phyloP scores from a whole-genome alignment of 257 asterid species.

The Forsythia suspensa region DNA sequence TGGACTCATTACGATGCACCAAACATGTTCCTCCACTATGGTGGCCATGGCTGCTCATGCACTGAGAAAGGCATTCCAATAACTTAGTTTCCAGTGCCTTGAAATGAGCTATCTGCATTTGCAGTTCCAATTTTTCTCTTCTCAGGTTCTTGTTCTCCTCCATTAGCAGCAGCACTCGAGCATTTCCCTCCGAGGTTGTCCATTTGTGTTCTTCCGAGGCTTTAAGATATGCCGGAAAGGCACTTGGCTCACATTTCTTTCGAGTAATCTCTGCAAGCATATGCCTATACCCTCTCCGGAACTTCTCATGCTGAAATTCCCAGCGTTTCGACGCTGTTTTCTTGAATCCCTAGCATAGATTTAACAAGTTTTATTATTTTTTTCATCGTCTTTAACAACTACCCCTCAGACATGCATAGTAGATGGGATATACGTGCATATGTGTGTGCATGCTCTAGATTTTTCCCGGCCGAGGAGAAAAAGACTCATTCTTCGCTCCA shows the following conservation, averaged over 20 bases:
- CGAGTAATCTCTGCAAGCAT: conserved; percentile 49
- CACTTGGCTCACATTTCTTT: conserved; percentile 54
- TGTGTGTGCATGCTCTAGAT: background rate
- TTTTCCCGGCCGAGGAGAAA: background rate
- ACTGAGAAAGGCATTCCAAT: conserved; percentile 21
- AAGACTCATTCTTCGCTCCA: background rate
- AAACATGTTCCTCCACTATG: background rate
- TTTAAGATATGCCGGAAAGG: conserved; percentile 49
- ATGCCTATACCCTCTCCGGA: conserved; percentile 45
- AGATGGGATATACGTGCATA: no score
- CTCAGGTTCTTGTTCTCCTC: conserved; percentile 56
- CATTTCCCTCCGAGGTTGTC: background rate
- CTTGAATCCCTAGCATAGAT: conserved; percentile 50
- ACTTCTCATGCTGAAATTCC: conserved; percentile 69
- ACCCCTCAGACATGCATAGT: background rate
- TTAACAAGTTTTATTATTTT: background rate
- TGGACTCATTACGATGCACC: background rate
- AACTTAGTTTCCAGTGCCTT: conserved; percentile 39
- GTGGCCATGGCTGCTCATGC: conserved; percentile 14
- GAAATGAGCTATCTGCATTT: conserved; percentile 57
- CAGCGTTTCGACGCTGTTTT: conserved; percentile 53
- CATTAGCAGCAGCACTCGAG: conserved; percentile 22
- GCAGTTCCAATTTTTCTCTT: conserved; percentile 44
- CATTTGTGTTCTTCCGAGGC: conserved; percentile 22
- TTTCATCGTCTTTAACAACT: no score